Evolutionary conservation across 495 filamentous ascomycete species (phyloP), one percentile per base, ranked within the genome.

Genomic region (Mycothermus thermophilus): DNA sequence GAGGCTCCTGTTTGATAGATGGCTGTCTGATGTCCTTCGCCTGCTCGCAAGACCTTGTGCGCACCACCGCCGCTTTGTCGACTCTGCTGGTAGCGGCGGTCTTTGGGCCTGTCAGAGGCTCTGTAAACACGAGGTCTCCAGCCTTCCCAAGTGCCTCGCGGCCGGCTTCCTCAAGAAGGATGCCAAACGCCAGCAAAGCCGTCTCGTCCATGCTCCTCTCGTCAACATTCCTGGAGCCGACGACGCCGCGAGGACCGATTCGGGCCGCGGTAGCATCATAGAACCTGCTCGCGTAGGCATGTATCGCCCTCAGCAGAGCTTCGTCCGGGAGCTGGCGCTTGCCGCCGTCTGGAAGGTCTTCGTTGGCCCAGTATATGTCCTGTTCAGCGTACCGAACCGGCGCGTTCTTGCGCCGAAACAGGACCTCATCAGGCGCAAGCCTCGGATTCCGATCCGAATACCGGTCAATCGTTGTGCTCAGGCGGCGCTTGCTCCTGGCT

Each of bases 201-300:
- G 81, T 88, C 57, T 85, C 86, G 48, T 93, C 81, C 72, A 94
- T 70, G 41, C 73, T 83, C 18, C 66, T 59, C 51, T 75, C 73
- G 35, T 76, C 68, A 27, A 66, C 16, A 5, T 18, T 33, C 24
- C 43, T 32, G 2, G 25, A 17, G 20, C 40, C 39, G 16, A 38
- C 34, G 8, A 30, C 22, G 13, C 29, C 28, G 19, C 27, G 5
- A 38, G 37, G 4, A 45, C 54, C 23, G 44, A 53, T 38, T 43
- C 58, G 39, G 52, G 26, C 30, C 3, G 50, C 51, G 15, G 52
- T 43, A n/a, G 43, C 48, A 22, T 46, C 63, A 59, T 88, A 93
- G 52, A 75, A 86, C 43, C 79, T 73, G 18, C 79, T 71, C 0
- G 74, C 58, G 51, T 92, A 93, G 14, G 62, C 55, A 53, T 93